phyloP scores from a whole-genome alignment of 2,329 filamentous ascomycete genomes.

The Emericellopsis cladophorae region DNA sequence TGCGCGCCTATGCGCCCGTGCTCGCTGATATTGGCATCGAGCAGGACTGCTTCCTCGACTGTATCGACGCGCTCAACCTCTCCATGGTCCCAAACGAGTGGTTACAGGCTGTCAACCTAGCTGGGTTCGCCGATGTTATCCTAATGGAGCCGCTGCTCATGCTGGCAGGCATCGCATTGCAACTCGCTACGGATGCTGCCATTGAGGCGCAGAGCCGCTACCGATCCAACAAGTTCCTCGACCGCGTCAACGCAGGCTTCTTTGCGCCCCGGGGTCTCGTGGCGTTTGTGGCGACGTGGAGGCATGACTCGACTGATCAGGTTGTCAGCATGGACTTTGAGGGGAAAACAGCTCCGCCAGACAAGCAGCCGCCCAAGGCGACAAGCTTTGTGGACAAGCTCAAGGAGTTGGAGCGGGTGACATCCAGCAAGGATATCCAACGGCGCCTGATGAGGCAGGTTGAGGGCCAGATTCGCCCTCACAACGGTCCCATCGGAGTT shows the following conservation, averaged over 20 bases:
- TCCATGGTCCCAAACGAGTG: constrained; percentile 19
- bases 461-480: constrained; percentile 2
- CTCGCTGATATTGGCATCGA: constrained; percentile 32
- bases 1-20: constrained; percentile 37
- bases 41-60: constrained; percentile 32
- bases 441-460: neutral
- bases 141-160: constrained; percentile 25
- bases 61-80: constrained; percentile 32
- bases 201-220: constrained; percentile 25
- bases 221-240: constrained; percentile 39
- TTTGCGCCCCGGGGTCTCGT: constrained; percentile 45
- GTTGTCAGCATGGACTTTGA: neutral
- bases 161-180: constrained; percentile 27
- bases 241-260: constrained; percentile 40
- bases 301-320: constrained; percentile 6
- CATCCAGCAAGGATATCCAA: neutral
- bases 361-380: neutral
- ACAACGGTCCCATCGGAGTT: neutral
- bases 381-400: neutral
- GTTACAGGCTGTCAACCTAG: constrained; percentile 26
- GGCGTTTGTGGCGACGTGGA: constrained; percentile 36
- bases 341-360: neutral
- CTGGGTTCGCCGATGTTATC: constrained; percentile 22
- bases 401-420: neutral
- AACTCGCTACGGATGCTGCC: constrained; percentile 25